These are phyloP conservation scores for Fusarium avenaceum DNA, from an alignment of 2,329 filamentous ascomycete species.

Conservation along the genomic window DNA sequence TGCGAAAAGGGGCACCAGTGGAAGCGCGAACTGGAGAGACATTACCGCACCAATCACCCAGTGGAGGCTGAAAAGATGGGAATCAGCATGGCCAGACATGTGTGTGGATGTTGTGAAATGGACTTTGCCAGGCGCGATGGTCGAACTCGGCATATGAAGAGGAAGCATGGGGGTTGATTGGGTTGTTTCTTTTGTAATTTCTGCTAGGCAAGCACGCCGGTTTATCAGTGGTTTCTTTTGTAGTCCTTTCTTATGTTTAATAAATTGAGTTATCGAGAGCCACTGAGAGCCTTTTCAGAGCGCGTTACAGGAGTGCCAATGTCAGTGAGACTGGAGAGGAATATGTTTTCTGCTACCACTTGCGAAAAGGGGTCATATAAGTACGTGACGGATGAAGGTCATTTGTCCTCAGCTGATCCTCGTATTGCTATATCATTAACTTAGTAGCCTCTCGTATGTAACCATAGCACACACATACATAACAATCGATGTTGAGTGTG, in stretches of 20 bases:
- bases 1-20: constrained; percentile 16
- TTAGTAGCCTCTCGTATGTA: too few species aligned
- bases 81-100: neutral
- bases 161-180: constrained; percentile 18
- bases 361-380: too few species aligned
- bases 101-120: constrained; percentile 7
- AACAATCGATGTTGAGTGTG: too few species aligned
- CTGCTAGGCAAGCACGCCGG: neutral
- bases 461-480: too few species aligned
- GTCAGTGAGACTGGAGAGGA: too few species aligned
- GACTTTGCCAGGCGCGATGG: constrained; percentile 21
- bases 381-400: too few species aligned
- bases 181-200: neutral
- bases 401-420: too few species aligned
- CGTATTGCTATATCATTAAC: too few species aligned
- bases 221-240: constrained; percentile 6
- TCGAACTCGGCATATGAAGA: constrained; percentile 15
- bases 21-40: constrained; percentile 12
- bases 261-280: neutral
- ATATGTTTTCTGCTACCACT: neutral
- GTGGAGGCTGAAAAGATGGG: constrained; percentile 11
- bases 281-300: neutral
- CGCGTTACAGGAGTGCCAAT: neutral
- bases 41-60: constrained; percentile 9
- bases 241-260: neutral